These are phyloP conservation scores for Colletotrichum karsti DNA, from an alignment of 2,329 filamentous ascomycete genomes.

Conservation along the genomic window DNA sequence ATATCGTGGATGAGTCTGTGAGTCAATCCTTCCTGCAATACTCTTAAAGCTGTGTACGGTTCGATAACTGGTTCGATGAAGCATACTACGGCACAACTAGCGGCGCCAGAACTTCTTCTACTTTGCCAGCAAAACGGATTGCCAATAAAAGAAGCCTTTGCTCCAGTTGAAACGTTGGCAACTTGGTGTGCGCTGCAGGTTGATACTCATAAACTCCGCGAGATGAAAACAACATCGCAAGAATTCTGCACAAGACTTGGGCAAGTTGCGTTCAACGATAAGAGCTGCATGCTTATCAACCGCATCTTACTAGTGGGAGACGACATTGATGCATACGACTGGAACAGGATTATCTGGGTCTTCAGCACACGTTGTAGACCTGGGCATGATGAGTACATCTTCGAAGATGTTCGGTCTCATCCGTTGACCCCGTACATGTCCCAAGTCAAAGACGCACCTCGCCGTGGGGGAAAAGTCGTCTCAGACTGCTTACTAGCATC, in stretches of 20 bases:
- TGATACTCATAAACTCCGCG: conserved; percentile 63
- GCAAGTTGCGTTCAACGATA: conserved; percentile 49
- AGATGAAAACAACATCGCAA: conserved; percentile 56
- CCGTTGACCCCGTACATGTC: conserved; percentile 54
- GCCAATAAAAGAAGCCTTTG: neutral
- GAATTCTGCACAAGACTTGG: conserved; percentile 50
- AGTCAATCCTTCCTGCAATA: conserved; percentile 33
- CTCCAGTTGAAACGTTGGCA: conserved; percentile 47
- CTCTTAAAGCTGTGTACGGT: conserved; percentile 42
- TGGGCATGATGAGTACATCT: conserved; percentile 50
- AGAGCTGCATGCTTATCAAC: conserved; percentile 51
- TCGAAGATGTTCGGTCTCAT: conserved; percentile 50
- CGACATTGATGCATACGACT: conserved; percentile 55
- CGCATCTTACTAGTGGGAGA: conserved; percentile 54
- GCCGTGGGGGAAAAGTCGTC: conserved; percentile 53
- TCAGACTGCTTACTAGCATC: conserved; percentile 50
- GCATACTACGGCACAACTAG: neutral
- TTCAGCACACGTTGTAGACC: conserved; percentile 56
- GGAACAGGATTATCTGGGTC: conserved; percentile 57
- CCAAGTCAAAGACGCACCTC: conserved; percentile 40
- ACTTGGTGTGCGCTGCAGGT: conserved; percentile 59
- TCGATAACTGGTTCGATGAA: neutral
- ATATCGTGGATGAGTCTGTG: neutral
- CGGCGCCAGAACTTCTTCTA: neutral
- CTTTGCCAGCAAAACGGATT: neutral